Evolutionary conservation across 768 basidiomycete species (phyloP).

Genomic region (Rhizopogon vulgaris): DNA sequence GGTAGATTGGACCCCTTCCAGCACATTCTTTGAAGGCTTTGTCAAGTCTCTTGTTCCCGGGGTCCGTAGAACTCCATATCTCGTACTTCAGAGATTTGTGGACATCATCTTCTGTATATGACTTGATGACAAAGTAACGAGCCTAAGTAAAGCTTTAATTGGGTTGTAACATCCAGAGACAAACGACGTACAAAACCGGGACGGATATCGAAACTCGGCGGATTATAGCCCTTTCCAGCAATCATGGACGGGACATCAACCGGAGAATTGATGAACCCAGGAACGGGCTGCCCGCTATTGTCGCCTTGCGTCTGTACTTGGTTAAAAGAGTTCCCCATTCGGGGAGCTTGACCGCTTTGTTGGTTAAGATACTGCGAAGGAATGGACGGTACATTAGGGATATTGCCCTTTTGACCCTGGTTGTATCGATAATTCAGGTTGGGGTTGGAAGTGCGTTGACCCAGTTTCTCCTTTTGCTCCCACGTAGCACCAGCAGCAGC

Average conservation of each 20-base stretch:
- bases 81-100: constrained; percentile 98
- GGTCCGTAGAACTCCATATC: constrained; percentile 96
- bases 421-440: constrained; percentile 62
- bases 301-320: constrained; percentile 22
- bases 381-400: constrained; percentile 68
- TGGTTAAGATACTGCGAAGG: constrained; percentile 70
- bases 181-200: constrained; percentile 62
- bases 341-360: constrained; percentile 27
- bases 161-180: background rate
- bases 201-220: constrained; percentile 72
- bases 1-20: constrained; percentile 89
- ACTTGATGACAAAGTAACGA: constrained; percentile 96
- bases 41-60: constrained; percentile 95
- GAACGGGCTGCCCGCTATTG: constrained; percentile 31
- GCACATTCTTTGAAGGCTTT: constrained; percentile 96
- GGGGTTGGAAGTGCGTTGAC: constrained; percentile 58
- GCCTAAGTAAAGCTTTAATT: constrained; percentile 43
- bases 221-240: constrained; percentile 88
- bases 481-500: constrained; percentile 39
- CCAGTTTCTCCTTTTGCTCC: constrained; percentile 63
- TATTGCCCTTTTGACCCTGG: constrained; percentile 27
- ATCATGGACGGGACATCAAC: constrained; percentile 85
- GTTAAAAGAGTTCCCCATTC: constrained; percentile 31
- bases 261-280: constrained; percentile 54
- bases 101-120: constrained; percentile 98